phyloP scores from a whole-genome alignment of 352 stramenopile species.

The Phytophthora pinifolia region DNA sequence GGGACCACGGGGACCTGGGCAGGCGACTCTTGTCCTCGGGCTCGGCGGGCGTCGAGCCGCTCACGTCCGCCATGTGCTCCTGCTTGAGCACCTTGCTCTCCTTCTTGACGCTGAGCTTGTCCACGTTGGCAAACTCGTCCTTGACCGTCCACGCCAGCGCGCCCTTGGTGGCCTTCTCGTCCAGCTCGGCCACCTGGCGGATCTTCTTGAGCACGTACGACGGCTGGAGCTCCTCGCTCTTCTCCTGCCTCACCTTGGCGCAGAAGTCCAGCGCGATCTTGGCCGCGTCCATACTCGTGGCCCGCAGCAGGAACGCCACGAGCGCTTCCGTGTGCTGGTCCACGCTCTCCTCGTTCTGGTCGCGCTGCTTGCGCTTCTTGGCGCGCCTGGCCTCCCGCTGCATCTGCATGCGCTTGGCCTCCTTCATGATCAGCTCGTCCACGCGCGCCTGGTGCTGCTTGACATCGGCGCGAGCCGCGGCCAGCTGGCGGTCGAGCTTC shows the following conservation, averaged over 20 bases:
- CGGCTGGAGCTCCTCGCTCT: slow-evolving; percentile 44
- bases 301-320: slow-evolving; percentile 50
- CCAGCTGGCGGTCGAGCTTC: slow-evolving; percentile 67
- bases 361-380: slow-evolving; percentile 78
- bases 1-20: slow-evolving; percentile 65
- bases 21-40: slow-evolving; percentile 37
- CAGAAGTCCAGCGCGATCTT: slow-evolving; percentile 75
- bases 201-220: slow-evolving; percentile 79
- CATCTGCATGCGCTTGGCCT: slow-evolving; percentile 84
- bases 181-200: slow-evolving; percentile 56
- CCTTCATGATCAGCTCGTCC: slow-evolving; percentile 88
- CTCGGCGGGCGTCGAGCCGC: slow-evolving; percentile 26
- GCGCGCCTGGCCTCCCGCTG: slow-evolving; percentile 76
- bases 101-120: slow-evolving; percentile 36
- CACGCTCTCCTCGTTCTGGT: slow-evolving; percentile 68
- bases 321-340: slow-evolving; percentile 62
- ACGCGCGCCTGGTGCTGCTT: slow-evolving; percentile 78
- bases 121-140: slow-evolving; percentile 37
- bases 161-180: slow-evolving; percentile 51
- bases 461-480: slow-evolving; percentile 65
- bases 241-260: slow-evolving; percentile 44
- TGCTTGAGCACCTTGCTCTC: slow-evolving; percentile 49
- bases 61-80: slow-evolving; percentile 44
- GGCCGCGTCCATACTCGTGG: slow-evolving; percentile 61
- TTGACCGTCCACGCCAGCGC: slow-evolving; percentile 55